A percentile compares a stretch with the other conserved stretches of the same genome.
Conservation (phyloP, 2,329 filamentous ascomycete species). For the Trichoderma sp. region DNA sequence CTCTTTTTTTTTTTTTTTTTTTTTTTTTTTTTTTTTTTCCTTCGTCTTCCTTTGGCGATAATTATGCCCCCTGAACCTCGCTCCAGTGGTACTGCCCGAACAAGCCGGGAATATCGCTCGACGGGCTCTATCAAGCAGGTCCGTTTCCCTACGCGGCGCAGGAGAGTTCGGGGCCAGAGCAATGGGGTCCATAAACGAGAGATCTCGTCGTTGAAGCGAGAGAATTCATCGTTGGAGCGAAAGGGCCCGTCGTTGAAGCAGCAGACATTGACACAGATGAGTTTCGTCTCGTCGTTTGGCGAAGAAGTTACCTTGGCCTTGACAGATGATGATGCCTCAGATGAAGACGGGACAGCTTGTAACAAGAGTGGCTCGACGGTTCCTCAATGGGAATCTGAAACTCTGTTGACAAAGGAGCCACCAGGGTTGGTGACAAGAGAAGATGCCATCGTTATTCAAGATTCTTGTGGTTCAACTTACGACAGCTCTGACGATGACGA, state of each 20-base stretch:
- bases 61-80: constrained; percentile 43
- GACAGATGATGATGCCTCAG: constrained; percentile 35
- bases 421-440: constrained; percentile 28
- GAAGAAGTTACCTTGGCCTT: constrained; percentile 35
- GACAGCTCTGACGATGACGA: constrained; percentile 37
- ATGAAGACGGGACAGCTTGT: constrained; percentile 28
- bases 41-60: not conserved
- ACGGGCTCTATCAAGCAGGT: constrained; percentile 42
- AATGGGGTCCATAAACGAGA: constrained; percentile 24
- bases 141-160: constrained; percentile 42
- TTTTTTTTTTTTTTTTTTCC: too few relatives aligned
- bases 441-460: constrained; percentile 43
- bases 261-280: constrained; percentile 48
- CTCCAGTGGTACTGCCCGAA: constrained; percentile 41
- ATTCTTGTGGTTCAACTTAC: constrained; percentile 47
- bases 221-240: not conserved
- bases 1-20: too few relatives aligned
- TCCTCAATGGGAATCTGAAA: constrained; percentile 28
- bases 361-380: constrained; percentile 35
- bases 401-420: constrained; percentile 30
- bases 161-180: constrained; percentile 40
- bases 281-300: constrained; percentile 42
- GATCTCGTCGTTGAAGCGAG: constrained; percentile 27
- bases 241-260: constrained; percentile 32
- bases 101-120: constrained; percentile 44